phyloP scores from a whole-genome alignment of 306 rosid species.

The Astragalus membranaceus region DNA sequence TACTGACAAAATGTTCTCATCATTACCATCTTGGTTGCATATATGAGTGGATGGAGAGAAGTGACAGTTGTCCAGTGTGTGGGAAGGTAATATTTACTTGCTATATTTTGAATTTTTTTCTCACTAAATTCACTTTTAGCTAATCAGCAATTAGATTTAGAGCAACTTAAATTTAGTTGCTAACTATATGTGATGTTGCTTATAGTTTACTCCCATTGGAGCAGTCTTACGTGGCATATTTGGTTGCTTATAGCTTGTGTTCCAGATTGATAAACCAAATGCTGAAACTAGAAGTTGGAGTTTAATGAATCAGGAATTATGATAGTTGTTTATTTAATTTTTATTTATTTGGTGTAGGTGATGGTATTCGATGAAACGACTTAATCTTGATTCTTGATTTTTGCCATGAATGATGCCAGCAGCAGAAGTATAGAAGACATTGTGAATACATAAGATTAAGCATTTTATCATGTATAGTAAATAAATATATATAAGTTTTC shows the following conservation, averaged over 20 bases:
- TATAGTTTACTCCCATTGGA: no score
- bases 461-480: conserved; percentile 38
- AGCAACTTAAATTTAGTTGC: no score
- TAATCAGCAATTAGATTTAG: conserved; percentile 8
- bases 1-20: conserved; percentile 83
- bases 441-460: conserved; percentile 57
- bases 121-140: background rate
- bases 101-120: conserved; percentile 12
- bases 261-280: no score
- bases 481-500: conserved; percentile 27
- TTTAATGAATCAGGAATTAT: background rate
- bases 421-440: conserved; percentile 28
- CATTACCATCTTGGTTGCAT: conserved; percentile 98
- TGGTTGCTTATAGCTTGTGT: no score
- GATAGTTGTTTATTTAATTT: background rate
- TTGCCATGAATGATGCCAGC: conserved; percentile 57
- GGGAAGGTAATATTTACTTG: conserved; percentile 68
- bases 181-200: no score
- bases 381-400: conserved; percentile 31
- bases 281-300: background rate
- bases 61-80: conserved; percentile 97
- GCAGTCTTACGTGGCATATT: no score
- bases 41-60: conserved; percentile 99
- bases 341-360: conserved; percentile 39
- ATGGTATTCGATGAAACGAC: conserved; percentile 90